Evolutionary conservation across 108 stramenopile genomes (phyloP), one percentile per base, ranked within the genome.

Genomic region (Licmophora abbreviata): DNA sequence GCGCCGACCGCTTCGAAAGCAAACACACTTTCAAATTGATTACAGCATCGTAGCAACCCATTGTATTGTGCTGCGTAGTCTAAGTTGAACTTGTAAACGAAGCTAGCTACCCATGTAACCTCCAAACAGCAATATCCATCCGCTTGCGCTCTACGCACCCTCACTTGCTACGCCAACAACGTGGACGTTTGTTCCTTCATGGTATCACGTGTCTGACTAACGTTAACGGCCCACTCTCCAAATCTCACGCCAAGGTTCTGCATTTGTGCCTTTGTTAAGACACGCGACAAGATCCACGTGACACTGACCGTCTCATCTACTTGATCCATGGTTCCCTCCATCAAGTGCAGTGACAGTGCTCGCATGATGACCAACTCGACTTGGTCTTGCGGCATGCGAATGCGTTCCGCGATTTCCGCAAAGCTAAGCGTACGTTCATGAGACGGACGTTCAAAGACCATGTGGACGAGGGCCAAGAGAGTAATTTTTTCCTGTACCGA

Each of bases 311-410:
- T 69, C 52, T 70, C 55, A 33, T 81, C 88, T 3, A 94, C 84
- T 68, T 94, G 76, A 65, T 96, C 93, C 75, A 96, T 91, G 21
- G 41, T 63, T 15, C 84, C 84, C 59, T 86, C 75, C 44, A 98
- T 79, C 15, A 99, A 70, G n/a, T 87, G 68, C 64, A 94, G 68
- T n/a, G 81, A 79, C 59, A 99, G 74, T 27, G 95, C 96, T 18
- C 93, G 63, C 99, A 99, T 99, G 30, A 95, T 58, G 36, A 98
- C 74, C 99, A 93, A 95, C 61, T 99, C 99, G 30, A 99, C 99
- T 69, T 95, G 95, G 35, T 94, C 93, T 28, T 53, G 12, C 10
- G 69, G 63, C 28, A 95, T 57, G 10, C 69, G 66, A 23, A 89
- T 79, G 0, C 78, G 54, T 6, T 65, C 63, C 3, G 97, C 92